phyloP scores from a whole-genome alignment of 1,284 basidiomycete species.

The Vanrija sp. region DNA sequence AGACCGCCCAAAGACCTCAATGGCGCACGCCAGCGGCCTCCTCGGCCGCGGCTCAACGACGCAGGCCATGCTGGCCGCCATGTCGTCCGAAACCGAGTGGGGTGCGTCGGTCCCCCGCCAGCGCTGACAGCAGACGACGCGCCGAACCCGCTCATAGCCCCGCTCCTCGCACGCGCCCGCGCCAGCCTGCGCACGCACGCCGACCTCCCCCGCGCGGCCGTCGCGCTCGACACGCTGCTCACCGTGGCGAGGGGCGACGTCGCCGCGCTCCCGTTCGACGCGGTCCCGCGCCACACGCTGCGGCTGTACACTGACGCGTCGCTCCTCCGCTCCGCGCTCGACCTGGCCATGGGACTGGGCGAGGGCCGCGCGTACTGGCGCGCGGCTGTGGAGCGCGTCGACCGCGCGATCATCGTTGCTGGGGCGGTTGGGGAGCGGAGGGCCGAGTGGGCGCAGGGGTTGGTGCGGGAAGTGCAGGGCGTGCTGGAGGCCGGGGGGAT shows the following conservation, averaged over 20 bases:
- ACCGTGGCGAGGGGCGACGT: slow-evolving; percentile 49
- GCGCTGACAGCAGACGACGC: no score
- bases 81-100: no score
- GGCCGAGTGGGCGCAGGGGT: slow-evolving; percentile 58
- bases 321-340: slow-evolving; percentile 28
- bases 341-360: slow-evolving; percentile 6
- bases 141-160: no score
- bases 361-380: neutral
- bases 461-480: slow-evolving; percentile 57
- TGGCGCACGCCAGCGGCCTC: no score
- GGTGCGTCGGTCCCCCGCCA: no score
- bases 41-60: no score
- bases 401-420: slow-evolving; percentile 76
- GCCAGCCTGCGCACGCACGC: neutral
- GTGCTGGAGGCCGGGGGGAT: slow-evolving; percentile 11
- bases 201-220: no score
- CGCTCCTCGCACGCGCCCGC: neutral
- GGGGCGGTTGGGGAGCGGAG: slow-evolving; percentile 66
- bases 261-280: slow-evolving; percentile 45
- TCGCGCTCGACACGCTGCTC: slow-evolving; percentile 29
- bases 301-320: slow-evolving; percentile 51
- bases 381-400: slow-evolving; percentile 58
- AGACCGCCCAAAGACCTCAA: no score
- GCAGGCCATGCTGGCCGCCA: no score
- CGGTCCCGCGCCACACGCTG: slow-evolving; percentile 47